Percentiles rank a stretch among this genome's conserved stretches.
These are phyloP conservation scores for Leccinellum rugosiceps DNA, from an alignment of 768 basidiomycete genomes.

Conservation along the genomic window DNA sequence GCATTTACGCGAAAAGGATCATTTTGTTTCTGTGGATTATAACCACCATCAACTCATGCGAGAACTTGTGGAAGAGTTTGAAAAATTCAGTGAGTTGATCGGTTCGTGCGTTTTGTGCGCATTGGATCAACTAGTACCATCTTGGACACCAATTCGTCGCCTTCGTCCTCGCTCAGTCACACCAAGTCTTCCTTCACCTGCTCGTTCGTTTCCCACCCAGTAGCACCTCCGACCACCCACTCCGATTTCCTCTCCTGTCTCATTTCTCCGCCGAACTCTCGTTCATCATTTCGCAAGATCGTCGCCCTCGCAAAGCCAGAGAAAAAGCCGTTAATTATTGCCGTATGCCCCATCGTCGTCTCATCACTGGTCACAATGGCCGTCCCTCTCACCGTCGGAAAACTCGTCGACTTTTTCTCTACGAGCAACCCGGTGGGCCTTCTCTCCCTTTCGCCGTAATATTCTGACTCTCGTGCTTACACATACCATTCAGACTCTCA, in stretches of 20 bases:
- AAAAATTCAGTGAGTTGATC: no score
- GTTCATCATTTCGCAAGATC: conserved; percentile 73
- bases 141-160: no score
- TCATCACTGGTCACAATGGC: conserved; percentile 91
- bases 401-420: conserved; percentile 91
- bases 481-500: conserved; percentile 78
- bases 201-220: conserved; percentile 8
- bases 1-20: no score
- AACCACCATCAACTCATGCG: no score
- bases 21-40: no score
- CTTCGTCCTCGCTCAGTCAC: no score
- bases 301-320: conserved; percentile 80
- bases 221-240: conserved; percentile 1
- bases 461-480: conserved; percentile 33
- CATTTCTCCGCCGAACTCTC: conserved; percentile 35
- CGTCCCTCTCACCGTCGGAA: conserved; percentile 90
- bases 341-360: conserved; percentile 75
- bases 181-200: no score
- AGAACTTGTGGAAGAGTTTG: no score
- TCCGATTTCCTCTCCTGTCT: conserved; percentile 27
- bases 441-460: not conserved
- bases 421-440: conserved; percentile 50
- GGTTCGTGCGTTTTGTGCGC: no score
- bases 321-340: conserved; percentile 67
- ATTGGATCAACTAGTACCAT: no score